Evolutionary conservation across 768 basidiomycete genomes (phyloP).

Genomic region (Lentinula detonsa): DNA sequence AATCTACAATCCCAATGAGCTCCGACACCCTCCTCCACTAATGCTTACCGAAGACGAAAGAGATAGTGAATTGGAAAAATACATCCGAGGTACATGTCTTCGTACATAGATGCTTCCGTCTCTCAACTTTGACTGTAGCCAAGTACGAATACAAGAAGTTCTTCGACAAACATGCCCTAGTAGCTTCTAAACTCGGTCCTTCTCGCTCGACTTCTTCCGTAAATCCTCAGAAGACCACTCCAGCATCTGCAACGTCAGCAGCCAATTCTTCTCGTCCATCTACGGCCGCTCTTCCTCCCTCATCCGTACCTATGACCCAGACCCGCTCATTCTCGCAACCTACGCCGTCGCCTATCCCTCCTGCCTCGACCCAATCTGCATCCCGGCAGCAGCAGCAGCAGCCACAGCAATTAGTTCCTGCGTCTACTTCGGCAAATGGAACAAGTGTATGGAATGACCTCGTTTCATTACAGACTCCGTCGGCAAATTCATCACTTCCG

Average conservation of each 20-base stretch:
- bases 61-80: conserved; percentile 88
- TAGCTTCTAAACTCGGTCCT: conserved; percentile 40
- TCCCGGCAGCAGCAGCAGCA: conserved; percentile 15
- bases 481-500: conserved; percentile 46
- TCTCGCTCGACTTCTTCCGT: conserved; percentile 30
- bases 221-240: conserved; percentile 15
- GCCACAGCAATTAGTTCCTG: conserved; percentile 13
- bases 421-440: conserved; percentile 2
- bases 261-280: conserved; percentile 8
- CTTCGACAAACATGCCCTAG: conserved; percentile 41
- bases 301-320: conserved; percentile 10
- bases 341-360: conserved; percentile 14
- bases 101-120: conserved; percentile 4
- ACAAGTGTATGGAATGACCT: conserved; percentile 55
- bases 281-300: conserved; percentile 9
- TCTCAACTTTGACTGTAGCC: conserved; percentile 31
- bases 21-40: conserved; percentile 75
- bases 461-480: conserved; percentile 37
- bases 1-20: conserved; percentile 79
- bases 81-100: conserved; percentile 66
- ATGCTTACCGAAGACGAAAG: conserved; percentile 73
- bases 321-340: conserved; percentile 17
- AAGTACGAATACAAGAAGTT: conserved; percentile 80
- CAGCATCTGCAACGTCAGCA: conserved; percentile 15
- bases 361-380: conserved; percentile 13